Evolutionary conservation across 371 early-diverging fungal genomes (phyloP), one percentile per base, ranked within the genome.

Genomic region (Mortierella sp.): DNA sequence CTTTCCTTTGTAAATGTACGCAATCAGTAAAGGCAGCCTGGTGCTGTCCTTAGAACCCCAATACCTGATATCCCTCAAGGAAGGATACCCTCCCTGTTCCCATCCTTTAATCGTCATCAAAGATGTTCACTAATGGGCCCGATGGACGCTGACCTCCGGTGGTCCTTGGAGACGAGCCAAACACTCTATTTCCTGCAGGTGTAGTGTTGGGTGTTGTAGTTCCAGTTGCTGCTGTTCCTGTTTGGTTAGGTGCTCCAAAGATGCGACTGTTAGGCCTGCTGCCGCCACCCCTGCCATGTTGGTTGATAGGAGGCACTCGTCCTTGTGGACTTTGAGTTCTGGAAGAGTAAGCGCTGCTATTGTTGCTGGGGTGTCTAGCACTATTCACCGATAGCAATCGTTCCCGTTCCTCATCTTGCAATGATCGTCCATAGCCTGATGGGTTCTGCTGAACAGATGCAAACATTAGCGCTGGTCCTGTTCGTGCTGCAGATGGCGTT

Each of bases 381-480:
- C 68, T 51, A 3, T 44, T 22, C 7, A 53, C 48, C 2, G 69
- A 61, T 1, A 69, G 47, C 27, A 69, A 10, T 46, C 69, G 57
- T 14, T 69, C 68, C 24, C 70, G 69, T 21, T 62, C 65, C 7
- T 64, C 64, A 22, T 64, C 55, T 0, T 54, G 54, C 22, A 57
- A 45, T 19, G 71, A 57, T 16, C 64, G 44, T 14, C 45, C 28
- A 29, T 54, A 63, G 21, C 44, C 25, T 17, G 57, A 57, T 0
- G 63, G 64, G 24, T 67, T 67, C 46, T 71, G 72, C 41, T 72
- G 72, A 5, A 68, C 63, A n/a, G 77, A 69, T 14, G 76, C 64
- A 64, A 76, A 76, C 77, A 76, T 76, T 41, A 76, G 40, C 22
- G 77, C 77, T 16, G 77, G 77, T 17, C 77, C 77, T 37, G 69